Conservation (phyloP, 2,329 filamentous ascomycete species). For the Calonectria multiphialidica region DNA sequence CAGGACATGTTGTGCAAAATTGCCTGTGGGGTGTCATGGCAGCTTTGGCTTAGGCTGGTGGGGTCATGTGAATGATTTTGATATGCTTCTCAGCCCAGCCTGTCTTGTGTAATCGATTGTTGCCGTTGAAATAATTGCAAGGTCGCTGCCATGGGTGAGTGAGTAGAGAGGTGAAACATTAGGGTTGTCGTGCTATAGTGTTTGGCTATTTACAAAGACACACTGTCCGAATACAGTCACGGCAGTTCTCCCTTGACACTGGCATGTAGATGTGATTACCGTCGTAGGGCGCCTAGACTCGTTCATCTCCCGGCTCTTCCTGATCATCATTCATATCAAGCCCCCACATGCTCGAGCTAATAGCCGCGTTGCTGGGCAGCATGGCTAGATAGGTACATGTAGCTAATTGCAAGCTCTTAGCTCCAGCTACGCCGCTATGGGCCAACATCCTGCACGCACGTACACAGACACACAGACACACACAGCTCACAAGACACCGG, state of each 20-base stretch:
- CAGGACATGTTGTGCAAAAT: conserved; percentile 10
- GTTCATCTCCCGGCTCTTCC: not conserved
- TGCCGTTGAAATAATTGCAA: not conserved
- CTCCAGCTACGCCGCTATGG: not conserved
- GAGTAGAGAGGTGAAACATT: not conserved
- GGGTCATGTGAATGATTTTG: conserved; percentile 18
- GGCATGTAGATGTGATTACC: not conserved
- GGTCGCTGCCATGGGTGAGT: no score
- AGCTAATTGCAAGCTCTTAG: not conserved
- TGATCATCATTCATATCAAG: not conserved
- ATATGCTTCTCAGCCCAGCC: not conserved
- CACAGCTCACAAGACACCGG: not conserved
- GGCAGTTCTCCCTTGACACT: not conserved
- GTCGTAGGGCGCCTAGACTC: not conserved
- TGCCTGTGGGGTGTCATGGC: conserved; percentile 13
- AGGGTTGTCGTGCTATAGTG: not conserved
- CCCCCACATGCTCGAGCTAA: not conserved
- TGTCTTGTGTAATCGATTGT: not conserved
- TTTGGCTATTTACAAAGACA: no score
- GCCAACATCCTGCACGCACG: not conserved
- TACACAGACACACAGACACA: not conserved
- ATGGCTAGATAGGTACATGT: not conserved
- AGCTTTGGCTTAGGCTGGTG: conserved; percentile 18
- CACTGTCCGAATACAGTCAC: no score
- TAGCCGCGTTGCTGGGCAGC: conserved; percentile 18